phyloP scores from a whole-genome alignment of 2,329 filamentous ascomycete genomes.

The Botryotinia calthae region DNA sequence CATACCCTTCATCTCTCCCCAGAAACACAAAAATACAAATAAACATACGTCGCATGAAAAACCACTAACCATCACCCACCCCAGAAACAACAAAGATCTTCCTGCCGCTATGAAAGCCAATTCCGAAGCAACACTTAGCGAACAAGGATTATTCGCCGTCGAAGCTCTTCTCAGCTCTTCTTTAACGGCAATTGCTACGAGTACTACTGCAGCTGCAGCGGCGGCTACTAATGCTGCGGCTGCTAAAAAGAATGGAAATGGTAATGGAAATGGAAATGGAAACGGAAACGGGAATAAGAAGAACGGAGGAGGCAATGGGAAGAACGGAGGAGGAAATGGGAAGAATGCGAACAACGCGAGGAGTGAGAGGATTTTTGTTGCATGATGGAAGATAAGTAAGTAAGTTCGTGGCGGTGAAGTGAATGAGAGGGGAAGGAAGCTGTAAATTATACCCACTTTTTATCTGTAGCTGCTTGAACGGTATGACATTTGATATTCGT shows the following conservation, averaged over 20 bases:
- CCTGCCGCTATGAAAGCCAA: slow-evolving; percentile 12
- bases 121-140: slow-evolving; percentile 4
- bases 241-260: neutral
- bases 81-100: slow-evolving; percentile 11
- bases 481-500: neutral
- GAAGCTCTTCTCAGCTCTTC: slow-evolving; percentile 9
- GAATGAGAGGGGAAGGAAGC: neutral
- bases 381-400: neutral
- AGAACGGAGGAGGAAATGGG: neutral
- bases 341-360: neutral
- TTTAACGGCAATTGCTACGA: neutral
- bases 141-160: slow-evolving; percentile 13
- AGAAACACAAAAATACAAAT: too few species aligned
- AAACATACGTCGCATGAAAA: neutral
- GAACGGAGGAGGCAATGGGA: neutral
- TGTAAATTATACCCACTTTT: neutral
- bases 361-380: neutral
- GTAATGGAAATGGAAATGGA: neutral
- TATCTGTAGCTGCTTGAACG: neutral
- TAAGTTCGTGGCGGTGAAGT: neutral
- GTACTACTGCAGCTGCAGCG: neutral
- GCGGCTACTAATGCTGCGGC: neutral
- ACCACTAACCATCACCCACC: neutral
- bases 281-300: neutral
- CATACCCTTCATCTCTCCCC: too few species aligned